Evolutionary conservation across 2,329 filamentous ascomycete species (phyloP).

Genomic region (Coleophoma eucalyptorum): DNA sequence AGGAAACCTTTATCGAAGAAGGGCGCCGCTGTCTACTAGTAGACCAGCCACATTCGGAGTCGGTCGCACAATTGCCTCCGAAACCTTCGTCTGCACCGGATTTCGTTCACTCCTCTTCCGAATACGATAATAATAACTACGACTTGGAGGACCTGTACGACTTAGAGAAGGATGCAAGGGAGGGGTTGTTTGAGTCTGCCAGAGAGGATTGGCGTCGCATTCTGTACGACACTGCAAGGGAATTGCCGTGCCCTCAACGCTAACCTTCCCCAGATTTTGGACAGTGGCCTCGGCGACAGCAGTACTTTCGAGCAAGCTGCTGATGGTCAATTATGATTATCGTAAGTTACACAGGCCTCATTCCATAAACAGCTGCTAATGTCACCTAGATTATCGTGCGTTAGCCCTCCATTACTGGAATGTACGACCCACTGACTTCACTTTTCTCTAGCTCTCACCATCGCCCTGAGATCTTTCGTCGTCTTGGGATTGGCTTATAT

Average conservation of each 20-base stretch:
- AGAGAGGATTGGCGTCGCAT: not conserved
- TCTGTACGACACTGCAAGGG: not conserved
- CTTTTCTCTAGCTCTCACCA: slow-evolving; percentile 12
- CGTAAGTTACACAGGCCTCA: slow-evolving; percentile 7
- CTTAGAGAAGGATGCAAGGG: not conserved
- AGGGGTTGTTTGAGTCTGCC: not conserved
- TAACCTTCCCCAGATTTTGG: slow-evolving; percentile 10
- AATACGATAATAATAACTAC: not conserved
- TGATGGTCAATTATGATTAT: slow-evolving; percentile 16
- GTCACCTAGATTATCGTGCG: slow-evolving; percentile 17
- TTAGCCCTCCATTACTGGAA: not conserved
- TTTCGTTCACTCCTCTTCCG: not conserved
- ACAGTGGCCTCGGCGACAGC: slow-evolving; percentile 12
- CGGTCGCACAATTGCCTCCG: not conserved
- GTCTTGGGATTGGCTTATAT: slow-evolving; percentile 9
- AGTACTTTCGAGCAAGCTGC: slow-evolving; percentile 13
- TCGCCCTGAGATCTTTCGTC: slow-evolving; percentile 13
- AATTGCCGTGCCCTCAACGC: not conserved
- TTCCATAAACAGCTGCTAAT: slow-evolving; percentile 6
- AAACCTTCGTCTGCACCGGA: not conserved
- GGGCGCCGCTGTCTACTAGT: not conserved
- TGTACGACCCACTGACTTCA: not conserved
- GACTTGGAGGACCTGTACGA: not conserved
- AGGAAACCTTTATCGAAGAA: not conserved
- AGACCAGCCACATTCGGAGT: not conserved